These are phyloP conservation scores for Murraya paniculata DNA, from an alignment of 345 rosid genomes.

Conservation along the genomic window DNA sequence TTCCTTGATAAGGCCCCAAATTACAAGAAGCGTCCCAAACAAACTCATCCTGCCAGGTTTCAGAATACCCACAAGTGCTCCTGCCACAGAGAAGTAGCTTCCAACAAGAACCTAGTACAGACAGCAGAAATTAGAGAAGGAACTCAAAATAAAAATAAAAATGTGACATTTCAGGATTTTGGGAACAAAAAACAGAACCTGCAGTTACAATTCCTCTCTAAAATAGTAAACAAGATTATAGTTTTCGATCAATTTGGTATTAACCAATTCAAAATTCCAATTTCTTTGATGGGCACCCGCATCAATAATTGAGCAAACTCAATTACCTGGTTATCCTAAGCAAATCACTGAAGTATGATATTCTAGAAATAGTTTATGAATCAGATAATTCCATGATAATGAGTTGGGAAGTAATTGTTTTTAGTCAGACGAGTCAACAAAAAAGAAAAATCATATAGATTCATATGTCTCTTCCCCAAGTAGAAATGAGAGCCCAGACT, in stretches of 20 bases:
- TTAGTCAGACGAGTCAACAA: background rate
- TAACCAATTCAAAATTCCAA: background rate
- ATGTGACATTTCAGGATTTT: background rate
- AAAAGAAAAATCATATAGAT: background rate
- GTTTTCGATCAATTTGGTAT: background rate
- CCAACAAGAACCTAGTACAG: constrained; percentile 79
- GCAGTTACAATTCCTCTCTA: background rate
- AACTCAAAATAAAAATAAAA: background rate
- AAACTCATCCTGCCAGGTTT: constrained; percentile 94
- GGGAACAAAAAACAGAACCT: background rate
- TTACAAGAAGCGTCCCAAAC: constrained; percentile 80
- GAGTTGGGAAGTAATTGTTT: background rate
- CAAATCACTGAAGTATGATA: background rate
- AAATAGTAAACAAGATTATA: background rate
- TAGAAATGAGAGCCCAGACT: background rate
- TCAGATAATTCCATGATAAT: background rate
- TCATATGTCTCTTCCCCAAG: background rate
- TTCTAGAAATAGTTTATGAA: background rate
- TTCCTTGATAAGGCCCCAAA: constrained; percentile 96
- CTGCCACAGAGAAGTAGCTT: constrained; percentile 90
- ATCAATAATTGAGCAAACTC: background rate
- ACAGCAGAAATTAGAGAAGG: background rate
- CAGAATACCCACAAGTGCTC: constrained; percentile 73
- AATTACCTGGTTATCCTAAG: background rate
- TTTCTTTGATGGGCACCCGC: background rate